These are phyloP conservation scores for Prunella vulgaris DNA, from an alignment of 257 asterid species.

Conservation along the genomic window DNA sequence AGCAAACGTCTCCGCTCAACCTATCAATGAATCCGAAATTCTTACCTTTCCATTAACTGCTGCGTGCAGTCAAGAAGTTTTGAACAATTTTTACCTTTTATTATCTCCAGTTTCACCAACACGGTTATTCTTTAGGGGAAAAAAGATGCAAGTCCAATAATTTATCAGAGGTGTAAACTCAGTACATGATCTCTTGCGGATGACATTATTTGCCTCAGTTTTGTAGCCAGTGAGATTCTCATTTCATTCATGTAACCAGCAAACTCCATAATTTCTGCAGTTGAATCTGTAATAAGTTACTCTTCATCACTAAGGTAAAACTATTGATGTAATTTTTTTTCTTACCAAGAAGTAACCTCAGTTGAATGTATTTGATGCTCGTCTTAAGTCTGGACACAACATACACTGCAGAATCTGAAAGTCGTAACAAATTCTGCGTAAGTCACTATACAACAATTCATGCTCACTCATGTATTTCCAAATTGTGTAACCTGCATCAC, in stretches of 20 bases:
- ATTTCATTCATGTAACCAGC: conserved; percentile 29
- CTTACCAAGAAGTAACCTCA: conserved; percentile 63
- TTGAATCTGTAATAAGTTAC: conserved; percentile 8
- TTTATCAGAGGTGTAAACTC: conserved; percentile 15
- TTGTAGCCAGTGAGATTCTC: conserved; percentile 11
- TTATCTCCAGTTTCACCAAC: not conserved
- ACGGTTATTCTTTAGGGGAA: not conserved
- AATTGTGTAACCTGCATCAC: not conserved
- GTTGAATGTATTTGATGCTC: conserved; percentile 42
- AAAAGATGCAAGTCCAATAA: not conserved
- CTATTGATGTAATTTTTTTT: not conserved
- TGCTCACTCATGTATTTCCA: not conserved
- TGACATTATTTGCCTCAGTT: conserved; percentile 23
- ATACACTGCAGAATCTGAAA: conserved; percentile 40
- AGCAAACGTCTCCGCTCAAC: not conserved
- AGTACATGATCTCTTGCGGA: conserved; percentile 24
- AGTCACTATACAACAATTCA: not conserved
- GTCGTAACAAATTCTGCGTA: not conserved
- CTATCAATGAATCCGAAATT: not conserved
- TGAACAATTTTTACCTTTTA: not conserved
- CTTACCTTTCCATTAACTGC: not conserved
- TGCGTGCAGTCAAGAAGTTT: not conserved
- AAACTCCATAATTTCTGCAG: conserved; percentile 43
- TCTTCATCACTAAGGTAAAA: not conserved
- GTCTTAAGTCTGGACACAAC: conserved; percentile 38